Evolutionary conservation across 257 asterid species (phyloP).

Genomic region (Jaltomata sinuosa): DNA sequence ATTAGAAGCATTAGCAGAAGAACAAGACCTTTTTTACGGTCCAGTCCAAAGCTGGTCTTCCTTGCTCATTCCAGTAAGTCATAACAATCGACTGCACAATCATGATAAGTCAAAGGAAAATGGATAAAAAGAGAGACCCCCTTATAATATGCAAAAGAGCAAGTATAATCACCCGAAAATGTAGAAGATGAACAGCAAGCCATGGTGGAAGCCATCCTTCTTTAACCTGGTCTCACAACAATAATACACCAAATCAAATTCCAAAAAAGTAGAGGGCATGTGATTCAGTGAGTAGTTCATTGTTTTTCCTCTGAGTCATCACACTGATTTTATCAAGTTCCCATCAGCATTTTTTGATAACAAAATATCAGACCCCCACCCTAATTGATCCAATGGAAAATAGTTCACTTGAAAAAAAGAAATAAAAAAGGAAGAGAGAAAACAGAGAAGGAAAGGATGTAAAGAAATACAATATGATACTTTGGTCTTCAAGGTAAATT

Average conservation of each 20-base stretch:
- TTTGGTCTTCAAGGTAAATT: not conserved
- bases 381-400: not conserved
- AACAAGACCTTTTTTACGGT: constrained; percentile 25
- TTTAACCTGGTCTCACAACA: constrained; percentile 13
- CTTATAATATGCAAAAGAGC: not conserved
- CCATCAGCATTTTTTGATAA: not conserved
- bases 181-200: constrained; percentile 29
- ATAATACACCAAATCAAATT: not conserved
- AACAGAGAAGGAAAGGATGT: not conserved
- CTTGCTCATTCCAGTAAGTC: constrained; percentile 32
- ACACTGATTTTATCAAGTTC: not conserved
- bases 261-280: not conserved
- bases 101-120: constrained; percentile 14
- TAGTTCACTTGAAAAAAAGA: not conserved
- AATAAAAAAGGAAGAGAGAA: not conserved
- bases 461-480: not conserved
- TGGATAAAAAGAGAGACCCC: not conserved
- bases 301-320: not conserved
- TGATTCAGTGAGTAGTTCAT: not conserved
- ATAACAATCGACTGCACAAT: constrained; percentile 25
- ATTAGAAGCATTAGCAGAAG: not conserved
- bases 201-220: constrained; percentile 41
- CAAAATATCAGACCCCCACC: not conserved
- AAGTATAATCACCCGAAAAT: constrained; percentile 22
- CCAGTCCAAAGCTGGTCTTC: constrained; percentile 21